These are phyloP conservation scores for Penicillium cataractarum DNA, from an alignment of 495 filamentous ascomycete genomes.

Conservation along the genomic window DNA sequence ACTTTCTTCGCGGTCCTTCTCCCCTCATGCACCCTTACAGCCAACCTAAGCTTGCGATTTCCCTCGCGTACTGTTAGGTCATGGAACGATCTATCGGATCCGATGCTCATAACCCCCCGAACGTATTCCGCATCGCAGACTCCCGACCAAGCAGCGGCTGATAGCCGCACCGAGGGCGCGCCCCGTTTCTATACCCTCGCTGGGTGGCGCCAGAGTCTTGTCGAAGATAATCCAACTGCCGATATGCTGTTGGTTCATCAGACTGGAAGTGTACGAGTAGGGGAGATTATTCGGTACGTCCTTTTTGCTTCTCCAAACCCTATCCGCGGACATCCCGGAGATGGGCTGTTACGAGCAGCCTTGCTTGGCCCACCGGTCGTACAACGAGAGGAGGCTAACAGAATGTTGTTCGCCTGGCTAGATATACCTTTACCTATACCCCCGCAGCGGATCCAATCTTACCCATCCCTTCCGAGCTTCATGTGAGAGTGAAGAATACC, in stretches of 20 bases:
- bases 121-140: slow-evolving; percentile 53
- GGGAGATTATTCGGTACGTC: slow-evolving; percentile 75
- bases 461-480: slow-evolving; percentile 74
- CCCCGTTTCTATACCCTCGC: slow-evolving; percentile 38
- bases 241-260: slow-evolving; percentile 91
- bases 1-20: neutral
- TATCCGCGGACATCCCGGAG: neutral
- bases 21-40: neutral
- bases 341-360: neutral
- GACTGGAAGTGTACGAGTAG: slow-evolving; percentile 84
- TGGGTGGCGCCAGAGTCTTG: slow-evolving; percentile 43
- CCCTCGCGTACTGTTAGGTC: neutral
- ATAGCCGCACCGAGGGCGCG: slow-evolving; percentile 20
- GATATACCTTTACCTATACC: slow-evolving; percentile 91
- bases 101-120: slow-evolving; percentile 55
- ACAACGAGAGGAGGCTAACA: neutral
- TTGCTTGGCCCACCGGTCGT: neutral
- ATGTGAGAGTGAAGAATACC: slow-evolving; percentile 89
- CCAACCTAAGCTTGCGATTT: slow-evolving; percentile 5
- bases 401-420: slow-evolving; percentile 21
- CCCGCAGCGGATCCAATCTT: slow-evolving; percentile 86
- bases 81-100: slow-evolving; percentile 13
- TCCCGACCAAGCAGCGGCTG: slow-evolving; percentile 36
- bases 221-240: slow-evolving; percentile 23
- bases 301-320: neutral